phyloP scores from a whole-genome alignment of 129 eudicot genomes.

The Lactuca sativa region DNA sequence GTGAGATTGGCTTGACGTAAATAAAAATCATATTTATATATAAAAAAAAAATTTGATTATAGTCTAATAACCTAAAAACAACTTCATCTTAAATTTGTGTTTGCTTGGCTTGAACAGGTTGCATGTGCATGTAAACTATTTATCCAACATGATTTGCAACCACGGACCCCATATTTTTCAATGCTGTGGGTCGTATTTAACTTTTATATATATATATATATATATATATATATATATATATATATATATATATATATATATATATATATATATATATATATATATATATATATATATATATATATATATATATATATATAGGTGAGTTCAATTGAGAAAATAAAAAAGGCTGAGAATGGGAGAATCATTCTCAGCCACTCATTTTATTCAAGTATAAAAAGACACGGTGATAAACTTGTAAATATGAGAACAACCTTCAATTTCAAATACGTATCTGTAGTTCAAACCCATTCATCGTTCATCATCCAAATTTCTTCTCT shows the following conservation, averaged over 20 bases:
- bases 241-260: not conserved
- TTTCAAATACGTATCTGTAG: too few species aligned
- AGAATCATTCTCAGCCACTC: too few species aligned
- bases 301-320: too few species aligned
- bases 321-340: too few species aligned
- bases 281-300: not conserved
- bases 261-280: not conserved
- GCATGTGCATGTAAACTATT: conserved; percentile 30
- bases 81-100: conserved; percentile 11
- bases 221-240: not conserved
- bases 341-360: too few species aligned
- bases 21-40: not conserved
- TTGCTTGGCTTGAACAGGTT: conserved; percentile 29
- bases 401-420: too few species aligned
- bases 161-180: conserved; percentile 36
- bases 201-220: not conserved
- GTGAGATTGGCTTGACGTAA: not conserved
- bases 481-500: too few species aligned
- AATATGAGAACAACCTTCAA: too few species aligned
- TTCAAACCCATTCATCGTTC: too few species aligned
- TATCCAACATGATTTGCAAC: conserved; percentile 35
- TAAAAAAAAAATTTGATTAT: not conserved
- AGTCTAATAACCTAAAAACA: not conserved
- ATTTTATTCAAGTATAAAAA: too few species aligned
- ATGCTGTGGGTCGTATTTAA: conserved; percentile 2